Evolutionary conservation across 1,284 basidiomycete genomes (phyloP), one percentile per base, ranked within the genome.

Genomic region (Papiliotrema fonsecae): DNA sequence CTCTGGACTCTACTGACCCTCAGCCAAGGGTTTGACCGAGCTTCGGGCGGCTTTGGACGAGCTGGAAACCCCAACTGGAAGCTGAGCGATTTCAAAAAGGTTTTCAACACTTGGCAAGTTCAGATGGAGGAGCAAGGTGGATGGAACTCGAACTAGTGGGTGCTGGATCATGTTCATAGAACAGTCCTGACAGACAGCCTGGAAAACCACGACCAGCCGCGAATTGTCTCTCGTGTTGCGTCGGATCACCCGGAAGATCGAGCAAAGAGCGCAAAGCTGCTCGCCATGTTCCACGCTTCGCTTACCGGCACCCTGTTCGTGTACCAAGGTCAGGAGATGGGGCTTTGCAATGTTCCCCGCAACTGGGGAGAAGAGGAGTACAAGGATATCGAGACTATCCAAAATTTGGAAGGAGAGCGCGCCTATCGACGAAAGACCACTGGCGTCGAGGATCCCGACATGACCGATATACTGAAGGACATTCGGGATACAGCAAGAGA

Each of bases 281-380:
- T 87, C 21, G 79, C 82, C 1, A 75, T 85, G 39, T 72, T 86
- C 48, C 78, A 86, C 60, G 74, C 79, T 40, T 78, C 81, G 0
- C 80, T 83, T 46, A 75, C 78, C 3, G 86, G 86, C 2, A 86
- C 86, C 9, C 72, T 83, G 56, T 88, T 82, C 63, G 75, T 88
- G 16, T 88, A 82, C 64, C 84, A 87, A 68, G 86, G 87, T 2
- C 76, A 86, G 68, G 84, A 86, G 60, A 77, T 87, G 0, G 85
- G 82, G 0, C 72, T 84, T 66, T 79, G 77, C 70, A 87, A 88
- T 54, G 80, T 86, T 34, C 84, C 85, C 7, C 64, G 76, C 31
- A 66, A 72, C 2, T 87, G 85, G 85, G 77, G 77, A 1, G 77
- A 84, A 28, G 81, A 85, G 49, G 84, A 86, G 56, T 87, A 86